These are phyloP conservation scores for Leccinum boreale DNA, from an alignment of 768 basidiomycete species.

Conservation along the genomic window DNA sequence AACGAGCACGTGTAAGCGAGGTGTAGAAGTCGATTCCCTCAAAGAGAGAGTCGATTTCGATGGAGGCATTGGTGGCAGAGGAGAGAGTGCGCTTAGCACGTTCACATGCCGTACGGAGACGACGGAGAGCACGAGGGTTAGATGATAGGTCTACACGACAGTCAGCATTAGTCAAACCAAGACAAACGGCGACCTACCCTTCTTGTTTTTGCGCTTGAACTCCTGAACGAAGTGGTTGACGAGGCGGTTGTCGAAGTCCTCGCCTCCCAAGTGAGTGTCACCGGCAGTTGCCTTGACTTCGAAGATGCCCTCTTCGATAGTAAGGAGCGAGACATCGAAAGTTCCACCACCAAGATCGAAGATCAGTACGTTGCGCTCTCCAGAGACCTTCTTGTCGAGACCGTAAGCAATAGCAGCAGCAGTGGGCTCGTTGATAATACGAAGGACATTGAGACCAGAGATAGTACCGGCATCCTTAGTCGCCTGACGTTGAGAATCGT, in stretches of 20 bases:
- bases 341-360: conserved; percentile 99
- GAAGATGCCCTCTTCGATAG: conserved; percentile 97
- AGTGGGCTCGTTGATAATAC: conserved; percentile 99
- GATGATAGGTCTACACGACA: conserved; percentile 65
- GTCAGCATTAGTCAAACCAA: conserved; percentile 3
- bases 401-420: conserved; percentile 98
- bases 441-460: conserved; percentile 90
- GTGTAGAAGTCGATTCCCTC: conserved; percentile 99
- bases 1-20: conserved; percentile 95
- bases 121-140: conserved; percentile 94
- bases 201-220: conserved; percentile 98
- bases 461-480: conserved; percentile 98
- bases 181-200: conserved; percentile 45
- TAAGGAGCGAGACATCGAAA: conserved; percentile 95
- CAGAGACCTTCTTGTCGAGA: conserved; percentile 88
- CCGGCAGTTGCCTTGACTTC: conserved; percentile 98
- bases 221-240: conserved; percentile 96
- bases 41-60: conserved; percentile 97
- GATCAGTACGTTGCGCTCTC: conserved; percentile 94
- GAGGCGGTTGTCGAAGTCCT: conserved; percentile 97
- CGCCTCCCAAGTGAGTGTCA: conserved; percentile 97
- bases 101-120: conserved; percentile 96
- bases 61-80: conserved; percentile 92
- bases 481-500: conserved; percentile 97
- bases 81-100: conserved; percentile 98